Conservation (phyloP, 805 yeast genomes). For the Metschnikowia lunata region DNA sequence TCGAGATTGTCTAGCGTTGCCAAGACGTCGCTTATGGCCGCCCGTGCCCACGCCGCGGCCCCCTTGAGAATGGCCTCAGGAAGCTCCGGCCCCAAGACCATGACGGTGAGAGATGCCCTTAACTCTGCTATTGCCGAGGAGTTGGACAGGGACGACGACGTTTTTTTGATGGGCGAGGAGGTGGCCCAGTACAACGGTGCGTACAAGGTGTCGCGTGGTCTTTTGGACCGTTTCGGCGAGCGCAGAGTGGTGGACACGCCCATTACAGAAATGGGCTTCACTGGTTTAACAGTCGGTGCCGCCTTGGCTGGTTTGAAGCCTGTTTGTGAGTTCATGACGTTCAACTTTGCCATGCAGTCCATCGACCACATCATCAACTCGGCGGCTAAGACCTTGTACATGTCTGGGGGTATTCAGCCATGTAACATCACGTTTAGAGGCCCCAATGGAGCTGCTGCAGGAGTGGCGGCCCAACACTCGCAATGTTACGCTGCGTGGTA, state of each 20-base stretch:
- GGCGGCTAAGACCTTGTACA: conserved; percentile 97
- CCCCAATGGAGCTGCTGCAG: conserved; percentile 99
- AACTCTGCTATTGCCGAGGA: conserved; percentile 96
- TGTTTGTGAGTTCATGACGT: conserved; percentile 97
- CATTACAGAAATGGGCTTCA: conserved; percentile 98
- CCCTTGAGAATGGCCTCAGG: conserved; percentile 42
- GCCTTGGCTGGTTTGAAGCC: conserved; percentile 97
- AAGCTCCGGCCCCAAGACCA: conserved; percentile 46
- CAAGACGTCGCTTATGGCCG: conserved; percentile 39
- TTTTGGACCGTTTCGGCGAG: conserved; percentile 92
- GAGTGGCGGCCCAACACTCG: conserved; percentile 99
- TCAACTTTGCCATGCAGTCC: conserved; percentile 99
- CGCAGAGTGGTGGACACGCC: conserved; percentile 94
- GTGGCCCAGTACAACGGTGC: conserved; percentile 99
- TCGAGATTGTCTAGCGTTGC: conserved; percentile 35
- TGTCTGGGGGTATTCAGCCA: conserved; percentile 99
- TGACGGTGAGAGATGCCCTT: conserved; percentile 96
- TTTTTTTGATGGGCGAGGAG: conserved; percentile 97
- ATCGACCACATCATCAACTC: conserved; percentile 98
- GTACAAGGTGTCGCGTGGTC: conserved; percentile 92
- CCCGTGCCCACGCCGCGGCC: conserved; percentile 23
- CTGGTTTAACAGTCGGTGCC: conserved; percentile 92
- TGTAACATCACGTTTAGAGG: conserved; percentile 98
- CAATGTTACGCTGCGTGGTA: conserved; percentile 98
- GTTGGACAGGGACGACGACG: conserved; percentile 90